phyloP scores from a whole-genome alignment of 2,329 filamentous ascomycete genomes.

The Neofusicoccum laricinum region DNA sequence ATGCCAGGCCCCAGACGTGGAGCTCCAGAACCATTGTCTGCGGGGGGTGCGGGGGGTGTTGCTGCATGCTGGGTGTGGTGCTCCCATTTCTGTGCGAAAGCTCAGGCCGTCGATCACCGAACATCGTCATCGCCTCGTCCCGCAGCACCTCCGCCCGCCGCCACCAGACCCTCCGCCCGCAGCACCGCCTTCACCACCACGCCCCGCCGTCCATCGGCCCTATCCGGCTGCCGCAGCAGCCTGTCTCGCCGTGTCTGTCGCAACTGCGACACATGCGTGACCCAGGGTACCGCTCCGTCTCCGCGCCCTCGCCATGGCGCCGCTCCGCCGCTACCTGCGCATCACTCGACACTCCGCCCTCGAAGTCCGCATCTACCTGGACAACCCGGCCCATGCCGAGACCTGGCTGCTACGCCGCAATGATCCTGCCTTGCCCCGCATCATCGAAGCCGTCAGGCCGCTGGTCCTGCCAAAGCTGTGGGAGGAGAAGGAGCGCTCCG shows the following conservation, averaged over 20 bases:
- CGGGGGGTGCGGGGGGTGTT: conserved; percentile 3
- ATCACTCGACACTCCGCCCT: conserved; percentile 92
- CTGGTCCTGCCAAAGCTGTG: conserved; percentile 85
- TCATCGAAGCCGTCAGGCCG: conserved; percentile 82
- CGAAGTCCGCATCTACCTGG: conserved; percentile 95
- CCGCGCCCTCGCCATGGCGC: conserved; percentile 63
- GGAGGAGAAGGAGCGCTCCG: conserved; percentile 69
- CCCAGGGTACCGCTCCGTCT: not conserved
- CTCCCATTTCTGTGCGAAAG: conserved; percentile 9
- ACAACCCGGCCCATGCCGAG: conserved; percentile 78
- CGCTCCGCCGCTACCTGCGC: conserved; percentile 81
- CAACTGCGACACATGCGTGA: not conserved
- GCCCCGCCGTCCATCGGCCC: not conserved
- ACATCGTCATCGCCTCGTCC: conserved; percentile 7
- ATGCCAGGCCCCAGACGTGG: conserved; percentile 87
- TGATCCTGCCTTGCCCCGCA: conserved; percentile 72
- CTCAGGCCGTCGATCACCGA: conserved; percentile 9
- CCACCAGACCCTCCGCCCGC: not conserved
- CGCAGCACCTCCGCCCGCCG: not conserved
- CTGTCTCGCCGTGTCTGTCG: not conserved
- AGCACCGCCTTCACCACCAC: not conserved
- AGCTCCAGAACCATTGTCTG: conserved; percentile 60
- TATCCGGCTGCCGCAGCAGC: not conserved
- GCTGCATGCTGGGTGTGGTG: not conserved
- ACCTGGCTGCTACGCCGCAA: conserved; percentile 80